Base-by-base conservation (phyloP, 768 basidiomycete species). In the Brasilioporus rufonigricans region DNA sequence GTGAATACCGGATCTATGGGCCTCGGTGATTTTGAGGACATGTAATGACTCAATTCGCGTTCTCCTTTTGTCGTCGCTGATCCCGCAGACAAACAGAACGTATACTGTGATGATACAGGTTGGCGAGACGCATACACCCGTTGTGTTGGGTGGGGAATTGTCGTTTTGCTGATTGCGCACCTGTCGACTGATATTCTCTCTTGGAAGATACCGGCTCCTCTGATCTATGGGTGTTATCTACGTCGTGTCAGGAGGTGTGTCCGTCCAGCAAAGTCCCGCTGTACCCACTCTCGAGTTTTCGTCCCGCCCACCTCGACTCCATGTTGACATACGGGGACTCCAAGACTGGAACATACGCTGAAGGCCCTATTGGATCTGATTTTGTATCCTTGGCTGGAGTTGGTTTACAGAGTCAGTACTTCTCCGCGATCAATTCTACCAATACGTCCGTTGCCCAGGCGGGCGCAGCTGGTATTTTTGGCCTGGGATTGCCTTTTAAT, bases 151-250 rank as follows among this genome's bases (percentile, higher is more conserved):
- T 87, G 56, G 52, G 59, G 12, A 48, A 33, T 45, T 10, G n/a
- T 32, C 31, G 5, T n/a, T 24, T 36, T 14, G 29, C 6, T 2
- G 1, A 12, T 46, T 7, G 10, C 38, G 10, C 14, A 19, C 31
- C 24, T 14, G 24, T 13, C 2, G 35, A 21, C 48, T 66, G 26
- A 65, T 32, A 1, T 29, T 16, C 9, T 31, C 16, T 33, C 19
- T 39, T n/a, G 41, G 6, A 50, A 87, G 89, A 91, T 58, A 89
- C 87, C 2, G 89, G 89, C 41, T 91, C 89, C 3, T 84, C 89
- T 5, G 89, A 91, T 62, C 66, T 90, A 6, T 91, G 89, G 89
- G 77, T 86, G 11, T 68, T 85, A 26, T 86, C 86, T 0, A 77
- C 83, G 47, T 70, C 76, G 0, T 90, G 86, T 65, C 69, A 67